A percentile compares a stretch with the other conserved stretches of the same genome.
phyloP scores from a whole-genome alignment of 352 stramenopile genomes.

The Globisporangium radiosum region DNA sequence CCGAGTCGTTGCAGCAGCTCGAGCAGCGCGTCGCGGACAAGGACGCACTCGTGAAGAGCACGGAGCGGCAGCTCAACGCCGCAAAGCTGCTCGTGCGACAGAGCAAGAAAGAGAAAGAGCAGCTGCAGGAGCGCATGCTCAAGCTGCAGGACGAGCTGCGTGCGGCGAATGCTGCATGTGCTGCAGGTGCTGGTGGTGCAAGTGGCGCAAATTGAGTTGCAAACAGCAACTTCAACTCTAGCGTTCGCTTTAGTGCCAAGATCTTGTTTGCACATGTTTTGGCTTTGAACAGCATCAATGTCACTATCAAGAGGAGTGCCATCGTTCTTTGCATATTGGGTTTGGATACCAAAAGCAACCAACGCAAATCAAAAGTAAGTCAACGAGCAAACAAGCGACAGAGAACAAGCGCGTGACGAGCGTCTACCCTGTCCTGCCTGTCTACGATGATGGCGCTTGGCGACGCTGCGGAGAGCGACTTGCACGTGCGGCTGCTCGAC shows the following conservation, averaged over 20 bases:
- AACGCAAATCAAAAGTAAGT: too few relatives aligned
- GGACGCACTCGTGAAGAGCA: slow-evolving; percentile 36
- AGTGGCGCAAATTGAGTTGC: slow-evolving; percentile 1
- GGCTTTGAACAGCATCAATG: too few relatives aligned
- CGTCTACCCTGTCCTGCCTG: too few relatives aligned
- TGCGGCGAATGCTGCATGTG: background rate
- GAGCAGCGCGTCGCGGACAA: slow-evolving; percentile 36
- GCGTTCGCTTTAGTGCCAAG: too few relatives aligned
- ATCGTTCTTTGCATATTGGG: too few relatives aligned
- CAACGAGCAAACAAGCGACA: too few relatives aligned
- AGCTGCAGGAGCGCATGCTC: slow-evolving; percentile 31
- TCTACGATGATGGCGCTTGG: slow-evolving; percentile 21
- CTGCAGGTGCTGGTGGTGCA: too few relatives aligned
- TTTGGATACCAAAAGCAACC: too few relatives aligned
- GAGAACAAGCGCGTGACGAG: too few relatives aligned
- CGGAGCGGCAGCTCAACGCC: slow-evolving; percentile 57
- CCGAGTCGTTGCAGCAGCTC: slow-evolving; percentile 28
- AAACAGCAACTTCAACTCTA: too few relatives aligned
- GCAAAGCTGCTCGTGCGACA: slow-evolving; percentile 60
- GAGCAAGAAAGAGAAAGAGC: slow-evolving; percentile 69
- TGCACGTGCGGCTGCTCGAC: slow-evolving; percentile 19
- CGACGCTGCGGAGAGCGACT: slow-evolving; percentile 16
- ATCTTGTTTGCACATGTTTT: too few relatives aligned
- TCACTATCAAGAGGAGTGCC: too few relatives aligned
- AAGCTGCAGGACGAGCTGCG: slow-evolving; percentile 27